Conservation (phyloP, 306 rosid genomes). For the Comarum palustre region DNA sequence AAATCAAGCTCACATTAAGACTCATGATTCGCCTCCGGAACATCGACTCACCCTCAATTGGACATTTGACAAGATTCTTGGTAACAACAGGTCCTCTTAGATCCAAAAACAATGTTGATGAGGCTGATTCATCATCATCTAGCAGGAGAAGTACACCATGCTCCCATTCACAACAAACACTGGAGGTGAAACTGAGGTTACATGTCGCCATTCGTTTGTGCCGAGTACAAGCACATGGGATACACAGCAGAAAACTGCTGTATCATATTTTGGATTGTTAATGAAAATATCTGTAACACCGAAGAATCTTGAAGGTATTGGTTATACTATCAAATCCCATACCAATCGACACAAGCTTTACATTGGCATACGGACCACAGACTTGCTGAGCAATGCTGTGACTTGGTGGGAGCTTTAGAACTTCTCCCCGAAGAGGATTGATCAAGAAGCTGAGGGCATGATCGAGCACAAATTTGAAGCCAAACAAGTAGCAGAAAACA, state of each 20-base stretch:
- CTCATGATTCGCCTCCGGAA: too few species aligned
- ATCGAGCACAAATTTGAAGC: neutral
- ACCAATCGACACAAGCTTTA: neutral
- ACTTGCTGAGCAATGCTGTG: too few species aligned
- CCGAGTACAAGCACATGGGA: neutral
- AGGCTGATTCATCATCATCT: neutral
- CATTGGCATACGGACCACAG: neutral
- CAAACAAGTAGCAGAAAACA: neutral
- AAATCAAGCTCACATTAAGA: too few species aligned
- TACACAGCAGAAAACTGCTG: neutral
- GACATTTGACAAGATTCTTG: too few species aligned
- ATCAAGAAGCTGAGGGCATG: neutral
- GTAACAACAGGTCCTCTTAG: too few species aligned
- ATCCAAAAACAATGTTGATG: neutral
- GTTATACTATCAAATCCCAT: neutral
- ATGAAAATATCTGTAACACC: neutral
- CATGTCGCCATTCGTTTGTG: neutral
- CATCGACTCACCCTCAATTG: too few species aligned
- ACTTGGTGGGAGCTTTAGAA: slow-evolving; percentile 5
- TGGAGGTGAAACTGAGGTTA: too few species aligned
- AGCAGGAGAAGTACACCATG: neutral
- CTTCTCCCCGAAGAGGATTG: neutral
- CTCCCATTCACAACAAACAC: neutral
- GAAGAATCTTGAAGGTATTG: neutral
- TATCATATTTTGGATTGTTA: neutral